Evolutionary conservation across 2,329 filamentous ascomycete genomes (phyloP).

Genomic region (Ascosphaera aggregata): DNA sequence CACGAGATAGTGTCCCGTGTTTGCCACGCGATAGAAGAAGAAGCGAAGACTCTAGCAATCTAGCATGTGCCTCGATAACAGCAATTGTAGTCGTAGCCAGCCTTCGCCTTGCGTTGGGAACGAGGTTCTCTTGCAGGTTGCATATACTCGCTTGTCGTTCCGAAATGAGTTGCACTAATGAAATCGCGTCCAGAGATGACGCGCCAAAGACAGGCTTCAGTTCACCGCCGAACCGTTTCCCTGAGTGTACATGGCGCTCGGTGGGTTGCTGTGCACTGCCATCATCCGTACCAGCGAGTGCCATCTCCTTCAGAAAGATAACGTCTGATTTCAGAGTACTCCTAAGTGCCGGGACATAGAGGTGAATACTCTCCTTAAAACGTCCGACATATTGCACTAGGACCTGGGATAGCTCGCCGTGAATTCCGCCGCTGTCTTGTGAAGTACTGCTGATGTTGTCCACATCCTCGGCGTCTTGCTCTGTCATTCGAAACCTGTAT

Average conservation of each 20-base stretch:
- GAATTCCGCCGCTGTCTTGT: background rate
- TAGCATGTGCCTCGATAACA: conserved; percentile 12
- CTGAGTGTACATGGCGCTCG: background rate
- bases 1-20: conserved; percentile 15
- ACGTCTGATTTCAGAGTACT: background rate
- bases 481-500: background rate
- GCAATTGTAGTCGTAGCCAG: conserved; percentile 15
- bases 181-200: no score
- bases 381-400: background rate
- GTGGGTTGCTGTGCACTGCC: background rate
- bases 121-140: background rate
- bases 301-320: background rate
- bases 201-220: no score
- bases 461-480: background rate
- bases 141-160: background rate
- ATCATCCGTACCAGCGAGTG: background rate
- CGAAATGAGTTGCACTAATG: background rate
- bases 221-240: background rate
- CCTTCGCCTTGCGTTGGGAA: conserved; percentile 12
- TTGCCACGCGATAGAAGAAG: conserved; percentile 19
- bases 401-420: background rate
- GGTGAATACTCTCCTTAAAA: background rate
- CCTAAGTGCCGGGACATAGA: background rate
- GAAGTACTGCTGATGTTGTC: background rate
- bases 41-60: conserved; percentile 15